Percentiles rank a stretch among this genome's conserved stretches.
Conservation (phyloP, 352 stramenopile species). For the Phytophthora vignae region DNA sequence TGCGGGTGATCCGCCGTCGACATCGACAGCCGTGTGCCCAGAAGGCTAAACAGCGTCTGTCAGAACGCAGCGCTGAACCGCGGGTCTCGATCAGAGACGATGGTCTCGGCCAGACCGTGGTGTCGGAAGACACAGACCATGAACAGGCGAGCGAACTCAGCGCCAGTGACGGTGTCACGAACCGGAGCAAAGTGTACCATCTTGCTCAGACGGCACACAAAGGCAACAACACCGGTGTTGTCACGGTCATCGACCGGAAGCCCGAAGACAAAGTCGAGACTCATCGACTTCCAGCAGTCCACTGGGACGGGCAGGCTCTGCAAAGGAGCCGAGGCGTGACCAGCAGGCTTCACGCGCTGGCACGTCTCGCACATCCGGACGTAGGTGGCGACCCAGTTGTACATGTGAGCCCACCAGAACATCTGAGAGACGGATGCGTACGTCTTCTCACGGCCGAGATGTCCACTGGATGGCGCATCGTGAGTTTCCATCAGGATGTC, state of each 20-base stretch:
- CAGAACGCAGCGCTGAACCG: slow-evolving; percentile 28
- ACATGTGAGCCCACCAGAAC: background rate
- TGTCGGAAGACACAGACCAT: too few relatives aligned
- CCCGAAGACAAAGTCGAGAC: slow-evolving; percentile 26
- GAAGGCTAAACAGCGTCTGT: slow-evolving; percentile 15
- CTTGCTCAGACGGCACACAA: slow-evolving; percentile 45
- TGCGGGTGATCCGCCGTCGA: slow-evolving; percentile 34
- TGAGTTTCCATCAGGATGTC: background rate
- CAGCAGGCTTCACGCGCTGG: slow-evolving; percentile 21
- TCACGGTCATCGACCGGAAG: slow-evolving; percentile 14
- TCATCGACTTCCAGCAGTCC: slow-evolving; percentile 38
- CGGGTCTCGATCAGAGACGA: slow-evolving; percentile 4
- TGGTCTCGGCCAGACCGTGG: too few relatives aligned
- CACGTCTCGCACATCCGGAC: slow-evolving; percentile 19
- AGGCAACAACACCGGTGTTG: slow-evolving; percentile 32
- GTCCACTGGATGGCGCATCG: background rate
- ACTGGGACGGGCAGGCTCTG: slow-evolving; percentile 21
- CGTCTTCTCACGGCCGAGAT: background rate
- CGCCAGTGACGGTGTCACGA: too few relatives aligned
- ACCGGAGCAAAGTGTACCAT: too few relatives aligned
- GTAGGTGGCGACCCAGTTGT: background rate
- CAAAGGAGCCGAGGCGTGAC: background rate
- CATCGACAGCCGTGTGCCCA: slow-evolving; percentile 30
- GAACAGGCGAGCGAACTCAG: too few relatives aligned
- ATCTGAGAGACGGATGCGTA: background rate